Conservation (phyloP, 441 rosid genomes). For the Oxalis stricta region DNA sequence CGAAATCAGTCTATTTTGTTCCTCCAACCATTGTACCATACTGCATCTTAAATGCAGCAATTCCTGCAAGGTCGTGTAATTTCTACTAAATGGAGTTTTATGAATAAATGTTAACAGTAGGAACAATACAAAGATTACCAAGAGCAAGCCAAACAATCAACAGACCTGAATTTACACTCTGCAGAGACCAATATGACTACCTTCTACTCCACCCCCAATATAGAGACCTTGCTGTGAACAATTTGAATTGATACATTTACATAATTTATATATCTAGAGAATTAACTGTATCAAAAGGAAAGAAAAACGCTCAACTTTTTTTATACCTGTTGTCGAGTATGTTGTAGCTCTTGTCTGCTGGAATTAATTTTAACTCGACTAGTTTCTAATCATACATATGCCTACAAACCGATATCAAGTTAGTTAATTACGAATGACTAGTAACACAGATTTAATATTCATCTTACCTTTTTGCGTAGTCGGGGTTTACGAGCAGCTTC, state of each 20-base stretch:
- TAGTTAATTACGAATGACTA: not conserved
- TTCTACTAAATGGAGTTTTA: too few relatives aligned
- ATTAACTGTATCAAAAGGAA: not conserved
- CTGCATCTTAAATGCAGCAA: slow-evolving; percentile 55
- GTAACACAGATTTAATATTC: not conserved
- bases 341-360: slow-evolving; percentile 81
- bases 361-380: slow-evolving; percentile 72
- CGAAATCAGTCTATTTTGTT: slow-evolving; percentile 35
- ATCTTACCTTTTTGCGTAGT: slow-evolving; percentile 71
- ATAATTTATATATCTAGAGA: not conserved
- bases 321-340: slow-evolving; percentile 70
- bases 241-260: slow-evolving; percentile 5
- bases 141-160: too few relatives aligned
- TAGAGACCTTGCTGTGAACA: slow-evolving; percentile 41
- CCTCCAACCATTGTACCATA: slow-evolving; percentile 58
- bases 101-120: too few relatives aligned
- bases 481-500: slow-evolving; percentile 99
- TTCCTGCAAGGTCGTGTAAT: slow-evolving; percentile 26
- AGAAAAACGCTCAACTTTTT: slow-evolving; percentile 4
- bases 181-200: slow-evolving; percentile 42
- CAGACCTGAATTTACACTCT: slow-evolving; percentile 54
- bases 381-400: slow-evolving; percentile 87
- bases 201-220: slow-evolving; percentile 39
- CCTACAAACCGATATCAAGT: slow-evolving; percentile 25
- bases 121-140: too few relatives aligned